phyloP scores from a whole-genome alignment of 2,329 filamentous ascomycete genomes.

The Fusarium phyllophilum region DNA sequence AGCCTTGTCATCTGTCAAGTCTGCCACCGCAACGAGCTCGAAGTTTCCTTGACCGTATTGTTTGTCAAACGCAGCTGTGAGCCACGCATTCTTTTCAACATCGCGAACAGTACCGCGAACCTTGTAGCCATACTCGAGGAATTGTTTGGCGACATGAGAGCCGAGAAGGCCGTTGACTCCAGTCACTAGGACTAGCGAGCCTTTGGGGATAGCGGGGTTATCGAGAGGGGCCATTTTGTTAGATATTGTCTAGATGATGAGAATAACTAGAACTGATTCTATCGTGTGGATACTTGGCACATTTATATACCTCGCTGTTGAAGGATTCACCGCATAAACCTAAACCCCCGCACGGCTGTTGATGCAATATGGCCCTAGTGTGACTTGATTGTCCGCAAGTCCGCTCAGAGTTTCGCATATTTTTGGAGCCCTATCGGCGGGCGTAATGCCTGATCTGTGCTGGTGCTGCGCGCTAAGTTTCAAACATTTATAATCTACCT shows the following conservation, averaged over 20 bases:
- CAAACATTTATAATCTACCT: neutral
- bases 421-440: neutral
- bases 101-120: conserved; percentile 58
- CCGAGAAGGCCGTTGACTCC: conserved; percentile 55
- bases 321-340: neutral
- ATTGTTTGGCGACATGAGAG: conserved; percentile 52
- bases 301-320: neutral
- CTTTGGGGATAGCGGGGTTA: conserved; percentile 35
- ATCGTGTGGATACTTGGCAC: neutral
- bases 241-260: neutral
- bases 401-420: neutral
- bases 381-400: neutral
- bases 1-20: conserved; percentile 45
- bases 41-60: conserved; percentile 50
- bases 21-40: conserved; percentile 47
- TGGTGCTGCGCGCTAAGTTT: neutral
- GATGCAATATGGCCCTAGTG: neutral
- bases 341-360: neutral
- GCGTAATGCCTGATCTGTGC: neutral
- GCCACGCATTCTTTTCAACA: conserved; percentile 47
- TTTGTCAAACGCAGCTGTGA: conserved; percentile 44
- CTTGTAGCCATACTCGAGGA: conserved; percentile 53
- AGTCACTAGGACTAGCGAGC: conserved; percentile 53
- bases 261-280: neutral
- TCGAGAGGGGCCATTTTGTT: conserved; percentile 23